Evolutionary conservation across 495 filamentous ascomycete genomes (phyloP), one percentile per base, ranked within the genome.

Genomic region (Talaromyces ruber): DNA sequence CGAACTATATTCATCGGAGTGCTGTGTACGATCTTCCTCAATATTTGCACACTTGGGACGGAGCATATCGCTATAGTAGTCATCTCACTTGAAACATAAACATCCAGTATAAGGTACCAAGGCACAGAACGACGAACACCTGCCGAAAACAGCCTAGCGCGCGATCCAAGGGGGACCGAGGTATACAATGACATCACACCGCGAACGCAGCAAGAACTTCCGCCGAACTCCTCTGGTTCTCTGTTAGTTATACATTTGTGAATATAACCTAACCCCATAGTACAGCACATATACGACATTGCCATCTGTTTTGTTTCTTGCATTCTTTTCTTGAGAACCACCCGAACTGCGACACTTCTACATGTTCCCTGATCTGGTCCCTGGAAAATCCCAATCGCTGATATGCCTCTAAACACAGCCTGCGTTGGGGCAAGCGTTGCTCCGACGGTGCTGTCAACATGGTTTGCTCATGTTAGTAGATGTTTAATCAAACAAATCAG

Each of bases 361-460:
- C 51, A 28, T 54, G 51, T 28, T 54, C n/a, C 51, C 51, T 26
- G 4, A 32, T 11, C 28, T 34, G 21, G 32, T 57, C 12, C 6
- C 59, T 14, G 16, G 28, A 8, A 9, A 47, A 7, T 51, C 29
- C 3, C 55, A 39, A 39, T 39, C 34, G 14, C 34, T 39, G 72
- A 47, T 26, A 87, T 87, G 84, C 74, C 80, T 50, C 77, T 94
- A 72, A 91, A 90, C 71, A 93, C 89, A 6, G 77, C 90, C 32
- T 82, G 88, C 3, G 82, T 94, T 43, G 79, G 81, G 30, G 79
- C 87, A 62, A 90, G 88, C 29, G 83, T 96, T 43, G 88, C 90
- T 63, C 91, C 91, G 14, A 86, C 87, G 1, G 87, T 93, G 32
- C 74, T 95, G 32, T 85, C 87, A 52, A 93, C 91, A 6, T 84